These are phyloP conservation scores for Neurospora crassa DNA, from an alignment of 2,329 filamentous ascomycete species.

Conservation along the genomic window DNA sequence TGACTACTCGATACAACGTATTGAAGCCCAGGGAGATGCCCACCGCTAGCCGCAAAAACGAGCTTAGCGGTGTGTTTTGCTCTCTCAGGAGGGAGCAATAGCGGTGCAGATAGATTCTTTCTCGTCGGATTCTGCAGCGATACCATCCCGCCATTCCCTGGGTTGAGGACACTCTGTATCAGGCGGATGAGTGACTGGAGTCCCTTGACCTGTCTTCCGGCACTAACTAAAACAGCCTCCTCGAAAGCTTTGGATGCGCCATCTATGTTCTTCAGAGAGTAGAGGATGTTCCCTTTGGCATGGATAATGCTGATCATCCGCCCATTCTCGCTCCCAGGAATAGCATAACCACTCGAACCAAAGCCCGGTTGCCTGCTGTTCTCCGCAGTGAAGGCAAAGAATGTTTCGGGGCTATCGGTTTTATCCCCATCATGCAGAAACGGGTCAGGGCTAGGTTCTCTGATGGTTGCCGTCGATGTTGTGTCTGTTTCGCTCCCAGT, in stretches of 20 bases:
- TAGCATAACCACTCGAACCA: conserved; percentile 72
- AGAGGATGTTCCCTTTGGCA: conserved; percentile 97
- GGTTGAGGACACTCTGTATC: conserved; percentile 62
- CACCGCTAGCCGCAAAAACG: conserved; percentile 66
- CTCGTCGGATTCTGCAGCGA: neutral
- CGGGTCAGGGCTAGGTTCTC: conserved; percentile 14
- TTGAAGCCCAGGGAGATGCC: conserved; percentile 67
- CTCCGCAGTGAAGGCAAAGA: conserved; percentile 10
- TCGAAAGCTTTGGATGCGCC: conserved; percentile 85
- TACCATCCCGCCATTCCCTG: conserved; percentile 13
- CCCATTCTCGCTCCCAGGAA: conserved; percentile 81
- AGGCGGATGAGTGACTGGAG: conserved; percentile 71
- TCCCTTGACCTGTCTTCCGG: conserved; percentile 58
- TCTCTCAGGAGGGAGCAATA: conserved; percentile 74
- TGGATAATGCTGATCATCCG: conserved; percentile 89
- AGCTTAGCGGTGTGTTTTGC: conserved; percentile 74
- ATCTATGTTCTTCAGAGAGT: conserved; percentile 73
- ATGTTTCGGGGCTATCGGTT: conserved; percentile 15
- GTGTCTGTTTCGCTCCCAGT: conserved; percentile 17
- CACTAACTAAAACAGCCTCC: conserved; percentile 83
- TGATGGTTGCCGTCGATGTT: conserved; percentile 8
- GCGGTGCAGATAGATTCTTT: conserved; percentile 41
- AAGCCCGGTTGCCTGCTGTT: conserved; percentile 40
- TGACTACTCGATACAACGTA: conserved; percentile 62
- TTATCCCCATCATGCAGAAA: conserved; percentile 17